Evolutionary conservation across 179 eudicot genomes (phyloP).

Genomic region (Patellifolia procumbens): DNA sequence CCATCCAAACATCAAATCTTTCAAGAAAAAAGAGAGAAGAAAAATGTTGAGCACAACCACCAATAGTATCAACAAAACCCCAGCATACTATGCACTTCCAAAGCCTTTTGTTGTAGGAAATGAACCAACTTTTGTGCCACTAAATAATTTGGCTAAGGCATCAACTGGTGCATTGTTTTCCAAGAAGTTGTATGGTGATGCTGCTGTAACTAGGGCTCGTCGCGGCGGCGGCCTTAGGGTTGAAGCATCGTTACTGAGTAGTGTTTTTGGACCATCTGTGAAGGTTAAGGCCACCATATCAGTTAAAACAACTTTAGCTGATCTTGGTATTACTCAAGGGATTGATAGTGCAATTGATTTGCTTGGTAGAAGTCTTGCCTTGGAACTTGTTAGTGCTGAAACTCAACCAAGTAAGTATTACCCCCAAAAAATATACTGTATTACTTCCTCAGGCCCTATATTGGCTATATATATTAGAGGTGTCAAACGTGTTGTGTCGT

Average conservation of each 20-base stretch:
- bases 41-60: constrained; percentile 16
- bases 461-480: too few relatives aligned
- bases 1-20: neutral
- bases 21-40: too few relatives aligned
- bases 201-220: neutral
- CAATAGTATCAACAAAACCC: constrained; percentile 8
- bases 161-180: neutral
- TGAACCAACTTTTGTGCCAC: neutral
- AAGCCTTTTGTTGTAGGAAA: neutral
- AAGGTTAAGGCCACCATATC: constrained; percentile 32
- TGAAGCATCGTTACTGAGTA: neutral
- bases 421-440: too few relatives aligned
- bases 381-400: constrained; percentile 51
- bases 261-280: neutral
- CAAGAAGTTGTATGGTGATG: neutral
- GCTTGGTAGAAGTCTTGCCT: constrained; percentile 40
- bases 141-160: neutral
- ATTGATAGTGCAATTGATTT: constrained; percentile 39
- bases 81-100: neutral
- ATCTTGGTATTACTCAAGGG: constrained; percentile 25
- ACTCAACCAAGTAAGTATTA: constrained; percentile 48
- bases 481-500: too few relatives aligned
- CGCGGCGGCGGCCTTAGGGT: constrained; percentile 8
- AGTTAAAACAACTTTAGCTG: constrained; percentile 37
- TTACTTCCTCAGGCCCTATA: too few relatives aligned